Evolutionary conservation across 345 rosid species (phyloP), one percentile per base, ranked within the genome.

Genomic region (Populus deltoides): DNA sequence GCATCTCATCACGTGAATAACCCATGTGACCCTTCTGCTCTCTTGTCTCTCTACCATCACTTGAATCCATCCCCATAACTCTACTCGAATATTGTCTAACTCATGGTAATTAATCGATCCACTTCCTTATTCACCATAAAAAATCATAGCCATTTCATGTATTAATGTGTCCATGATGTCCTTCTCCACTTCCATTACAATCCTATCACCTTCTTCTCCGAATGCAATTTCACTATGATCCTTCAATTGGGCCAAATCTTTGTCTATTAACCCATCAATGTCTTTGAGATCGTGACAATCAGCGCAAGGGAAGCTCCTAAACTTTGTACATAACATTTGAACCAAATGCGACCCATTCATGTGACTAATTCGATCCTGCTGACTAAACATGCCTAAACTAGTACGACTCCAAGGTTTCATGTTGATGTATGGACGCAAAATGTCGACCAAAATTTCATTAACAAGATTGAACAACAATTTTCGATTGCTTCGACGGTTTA

Each of bases 1-100:
- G 85, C 81, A 82, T 86, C 92, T 81, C 83, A n/a, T 87, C 97
- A 88, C 94, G 91, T 92, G 97, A 90, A 79, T 68, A n/a, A 38
- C 87, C 89, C 91, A 90, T 81, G 97, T 90, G 90, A 84, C 83
- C 81, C 73, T 38, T 75, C 75, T 66, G 79, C 82, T 55, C 71
- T 51, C 78, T 59, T 75, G 79, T 80, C 82, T 74, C 70, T 47
- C 76, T 4, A 3, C 29, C 29, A 59, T 24, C 29, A 59, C 65
- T 59, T 9, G 65, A 24, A 10, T 43, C 65, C 24, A n/a, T 12
- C 65, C 29, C 65, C 29, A 24, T 24, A n/a, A 11, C 65, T 59
- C 65, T 59, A 17, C 2, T 66, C 69, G 31, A 33, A 73, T 71
- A 74, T 79, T 73, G 2, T 66, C 1, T 61, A 55, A 65, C 36